Evolutionary conservation across 2,329 filamentous ascomycete species (phyloP).

Genomic region (Beauveria scarabaeidicola): DNA sequence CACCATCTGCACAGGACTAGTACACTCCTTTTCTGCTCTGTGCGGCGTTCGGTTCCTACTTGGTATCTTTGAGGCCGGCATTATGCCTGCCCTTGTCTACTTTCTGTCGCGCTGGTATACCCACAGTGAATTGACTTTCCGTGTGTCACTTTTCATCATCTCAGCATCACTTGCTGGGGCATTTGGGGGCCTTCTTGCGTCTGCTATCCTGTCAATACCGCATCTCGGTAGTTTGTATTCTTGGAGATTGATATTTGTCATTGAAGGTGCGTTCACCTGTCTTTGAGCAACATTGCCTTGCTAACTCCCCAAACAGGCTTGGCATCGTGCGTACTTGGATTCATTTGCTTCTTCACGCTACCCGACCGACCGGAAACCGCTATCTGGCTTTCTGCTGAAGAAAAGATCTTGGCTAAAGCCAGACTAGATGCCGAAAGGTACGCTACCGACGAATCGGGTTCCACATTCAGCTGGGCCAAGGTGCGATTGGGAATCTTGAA

Average conservation of each 20-base stretch:
- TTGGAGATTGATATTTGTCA: constrained; percentile 65
- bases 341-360: constrained; percentile 53
- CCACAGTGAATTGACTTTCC: constrained; percentile 52
- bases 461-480: constrained; percentile 52
- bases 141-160: constrained; percentile 55
- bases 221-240: constrained; percentile 44
- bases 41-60: constrained; percentile 52
- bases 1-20: constrained; percentile 54
- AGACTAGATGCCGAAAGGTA: constrained; percentile 51
- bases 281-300: too few relatives aligned
- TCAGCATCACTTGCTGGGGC: constrained; percentile 58
- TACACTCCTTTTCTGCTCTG: constrained; percentile 36
- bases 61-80: constrained; percentile 55
- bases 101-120: constrained; percentile 58
- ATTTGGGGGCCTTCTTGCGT: constrained; percentile 57
- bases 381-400: constrained; percentile 53
- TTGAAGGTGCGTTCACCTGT: constrained; percentile 40
- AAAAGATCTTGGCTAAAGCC: constrained; percentile 54
- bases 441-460: constrained; percentile 46
- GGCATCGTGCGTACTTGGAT: constrained; percentile 40
- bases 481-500: constrained; percentile 53
- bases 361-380: constrained; percentile 60
- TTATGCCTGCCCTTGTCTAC: constrained; percentile 58
- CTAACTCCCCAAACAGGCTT: constrained; percentile 31
- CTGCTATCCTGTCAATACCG: constrained; percentile 51